A percentile compares a stretch with the other conserved stretches of the same genome.
Evolutionary conservation across 345 rosid genomes (phyloP).

Genomic region (Salix viminalis): DNA sequence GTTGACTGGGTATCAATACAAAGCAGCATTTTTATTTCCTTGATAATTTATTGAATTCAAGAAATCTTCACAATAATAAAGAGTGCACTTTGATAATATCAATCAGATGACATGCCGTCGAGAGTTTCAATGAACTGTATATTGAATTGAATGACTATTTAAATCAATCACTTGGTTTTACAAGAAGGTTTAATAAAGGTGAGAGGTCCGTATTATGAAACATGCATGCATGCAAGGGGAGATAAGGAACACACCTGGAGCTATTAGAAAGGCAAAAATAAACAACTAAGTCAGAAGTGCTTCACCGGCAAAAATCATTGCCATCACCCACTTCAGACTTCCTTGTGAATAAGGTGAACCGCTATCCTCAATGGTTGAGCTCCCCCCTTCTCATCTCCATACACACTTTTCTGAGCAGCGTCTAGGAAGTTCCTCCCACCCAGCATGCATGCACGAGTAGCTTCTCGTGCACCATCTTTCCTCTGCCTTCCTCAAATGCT

Average conservation of each 20-base stretch:
- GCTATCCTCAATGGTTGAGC: conserved; percentile 79
- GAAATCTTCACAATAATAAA: background rate
- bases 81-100: background rate
- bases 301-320: conserved; percentile 76
- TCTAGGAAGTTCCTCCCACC: conserved; percentile 68
- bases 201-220: background rate
- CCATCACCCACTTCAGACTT: conserved; percentile 55
- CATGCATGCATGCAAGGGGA: background rate
- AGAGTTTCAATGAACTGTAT: background rate
- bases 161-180: background rate
- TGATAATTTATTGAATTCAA: background rate
- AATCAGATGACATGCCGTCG: background rate
- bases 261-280: background rate
- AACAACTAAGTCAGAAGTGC: background rate
- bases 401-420: conserved; percentile 74
- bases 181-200: background rate
- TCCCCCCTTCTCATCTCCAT: conserved; percentile 88
- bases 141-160: background rate
- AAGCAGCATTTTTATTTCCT: background rate
- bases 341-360: conserved; percentile 81
- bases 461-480: conserved; percentile 68
- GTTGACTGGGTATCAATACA: background rate
- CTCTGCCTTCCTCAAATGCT: conserved; percentile 75
- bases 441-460: conserved; percentile 33
- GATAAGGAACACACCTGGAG: background rate